Conservation (phyloP, 2,329 filamentous ascomycete species). For the Diaporthe amygdali region DNA sequence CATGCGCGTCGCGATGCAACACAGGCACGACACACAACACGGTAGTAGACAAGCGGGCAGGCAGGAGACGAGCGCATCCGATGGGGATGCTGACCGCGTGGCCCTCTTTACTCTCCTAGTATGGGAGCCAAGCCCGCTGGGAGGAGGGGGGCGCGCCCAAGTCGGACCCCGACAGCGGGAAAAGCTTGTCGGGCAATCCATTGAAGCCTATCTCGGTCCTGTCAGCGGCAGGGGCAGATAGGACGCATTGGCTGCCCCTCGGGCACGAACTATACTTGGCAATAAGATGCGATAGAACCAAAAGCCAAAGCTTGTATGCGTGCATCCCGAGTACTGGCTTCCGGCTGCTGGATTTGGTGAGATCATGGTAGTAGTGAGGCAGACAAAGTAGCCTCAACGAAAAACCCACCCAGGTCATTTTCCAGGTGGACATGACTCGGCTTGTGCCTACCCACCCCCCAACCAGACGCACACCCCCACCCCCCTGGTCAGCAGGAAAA, state of each 20-base stretch:
- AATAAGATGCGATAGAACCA: not conserved
- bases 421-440: not conserved
- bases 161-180: not conserved
- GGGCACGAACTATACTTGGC: not conserved
- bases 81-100: not conserved
- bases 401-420: no score
- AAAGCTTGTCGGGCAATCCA: constrained; percentile 12
- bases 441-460: not conserved
- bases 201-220: not conserved
- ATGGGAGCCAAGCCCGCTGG: not conserved
- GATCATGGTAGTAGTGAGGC: not conserved
- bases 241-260: not conserved
- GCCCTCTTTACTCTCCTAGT: not conserved
- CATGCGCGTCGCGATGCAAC: no score
- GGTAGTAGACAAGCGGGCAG: not conserved
- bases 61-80: not conserved
- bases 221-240: not conserved
- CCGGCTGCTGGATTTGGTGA: not conserved
- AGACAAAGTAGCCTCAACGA: no score
- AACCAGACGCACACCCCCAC: no score
- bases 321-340: not conserved
- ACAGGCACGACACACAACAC: no score
- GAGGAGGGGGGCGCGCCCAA: not conserved
- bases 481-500: not conserved
- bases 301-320: not conserved